Conservation (phyloP, 176 grass and related monocot genomes). For the Triticum monococcum region DNA sequence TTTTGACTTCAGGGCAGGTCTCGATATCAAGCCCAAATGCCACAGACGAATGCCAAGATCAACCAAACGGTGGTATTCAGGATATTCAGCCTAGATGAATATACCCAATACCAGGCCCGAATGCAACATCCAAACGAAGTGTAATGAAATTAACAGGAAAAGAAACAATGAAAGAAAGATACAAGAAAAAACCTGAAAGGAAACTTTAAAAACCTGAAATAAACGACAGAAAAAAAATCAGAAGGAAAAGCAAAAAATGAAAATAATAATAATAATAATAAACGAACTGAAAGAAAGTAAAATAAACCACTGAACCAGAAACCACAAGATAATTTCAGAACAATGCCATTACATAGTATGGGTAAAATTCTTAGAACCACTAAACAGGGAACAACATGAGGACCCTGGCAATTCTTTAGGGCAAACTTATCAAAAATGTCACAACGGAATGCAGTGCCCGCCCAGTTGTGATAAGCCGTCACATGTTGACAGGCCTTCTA, state of each 20-base stretch:
- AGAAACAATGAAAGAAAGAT: too few species aligned
- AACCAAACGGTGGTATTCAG: neutral
- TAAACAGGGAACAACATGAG: neutral
- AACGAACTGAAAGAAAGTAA: too few species aligned
- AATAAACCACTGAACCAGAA: too few species aligned
- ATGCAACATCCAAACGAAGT: neutral
- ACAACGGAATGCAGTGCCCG: neutral
- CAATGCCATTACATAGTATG: neutral
- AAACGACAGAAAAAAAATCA: too few species aligned
- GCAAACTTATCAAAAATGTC: slow-evolving; percentile 10
- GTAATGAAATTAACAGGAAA: too few species aligned
- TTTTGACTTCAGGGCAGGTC: neutral
- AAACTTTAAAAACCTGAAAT: too few species aligned
- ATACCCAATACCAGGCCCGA: neutral
- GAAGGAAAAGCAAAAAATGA: too few species aligned
- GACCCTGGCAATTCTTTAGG: neutral
- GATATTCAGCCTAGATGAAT: neutral
- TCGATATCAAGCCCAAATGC: too few species aligned
- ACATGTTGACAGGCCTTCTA: slow-evolving; percentile 23
- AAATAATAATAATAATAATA: too few species aligned
- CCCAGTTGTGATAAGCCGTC: neutral
- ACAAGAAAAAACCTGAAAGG: too few species aligned
- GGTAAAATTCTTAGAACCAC: slow-evolving; percentile 2
- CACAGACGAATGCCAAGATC: neutral
- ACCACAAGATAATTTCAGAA: neutral